Evolutionary conservation across 805 yeast species (phyloP), one percentile per base, ranked within the genome.

Genomic region (Candida adriatica): DNA sequence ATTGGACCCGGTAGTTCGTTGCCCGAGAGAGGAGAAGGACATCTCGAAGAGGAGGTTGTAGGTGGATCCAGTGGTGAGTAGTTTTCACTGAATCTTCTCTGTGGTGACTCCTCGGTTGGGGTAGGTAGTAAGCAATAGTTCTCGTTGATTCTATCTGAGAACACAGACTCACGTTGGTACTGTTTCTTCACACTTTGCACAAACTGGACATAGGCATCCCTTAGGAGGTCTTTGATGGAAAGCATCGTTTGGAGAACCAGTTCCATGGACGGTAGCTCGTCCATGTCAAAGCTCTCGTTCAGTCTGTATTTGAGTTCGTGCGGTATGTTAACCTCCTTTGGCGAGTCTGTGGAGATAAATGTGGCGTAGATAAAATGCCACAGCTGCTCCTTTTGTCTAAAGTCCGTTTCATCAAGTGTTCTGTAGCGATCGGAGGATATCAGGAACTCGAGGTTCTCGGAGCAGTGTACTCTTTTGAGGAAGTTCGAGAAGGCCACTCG

Each of bases 341-440:
- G 53, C 33, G 66, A 64, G 26, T 51, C 54, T 30, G 55, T 61
- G 10, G 62, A 54, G 24, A 61, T 48, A 39, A 66, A 67, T 37
- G 62, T 68, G 43, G 60, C 62, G 42, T 62, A 45, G 13, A 49
- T 39, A 31, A 33, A 35, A 14, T 37, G 27, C 55, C 55, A 49
- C 2, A 43, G 24, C 17, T 33, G 43, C 6, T 26, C 36, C 19
- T 24, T 30, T 26, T 35, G 31, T 23, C 28, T 26, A 10, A 7
- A 5, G 16, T 35, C 36, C 3, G 26, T 21, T 2, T 26, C n/a
- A 20, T 24, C 31, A 6, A 38, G 25, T 18, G 40, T 26, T 26
- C 47, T 26, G 24, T 35, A 41, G 22, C 38, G 40, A 10, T 47
- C 39, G 10, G 52, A 41, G 16, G 35, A 32, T 18, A 46, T 40